Conservation (phyloP, 2,329 filamentous ascomycete species). For the Calycina herbarum region DNA sequence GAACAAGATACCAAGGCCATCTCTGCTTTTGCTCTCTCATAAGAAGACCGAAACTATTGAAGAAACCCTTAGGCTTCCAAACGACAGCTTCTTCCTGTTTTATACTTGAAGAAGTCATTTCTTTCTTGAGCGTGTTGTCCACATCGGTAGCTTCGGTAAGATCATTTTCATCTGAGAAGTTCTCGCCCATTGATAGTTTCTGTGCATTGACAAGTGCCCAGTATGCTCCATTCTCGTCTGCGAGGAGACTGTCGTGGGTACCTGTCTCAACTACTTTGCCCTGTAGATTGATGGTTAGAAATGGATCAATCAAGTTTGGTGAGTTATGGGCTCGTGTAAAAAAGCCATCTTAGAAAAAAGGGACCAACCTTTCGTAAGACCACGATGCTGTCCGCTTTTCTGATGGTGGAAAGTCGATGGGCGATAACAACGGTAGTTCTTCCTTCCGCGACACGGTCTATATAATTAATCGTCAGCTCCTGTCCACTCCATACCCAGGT, state of each 20-base stretch:
- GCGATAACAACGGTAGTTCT: conserved; percentile 64
- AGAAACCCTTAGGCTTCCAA: conserved; percentile 44
- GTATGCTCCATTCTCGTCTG: conserved; percentile 60
- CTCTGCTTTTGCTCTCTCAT: conserved; percentile 55
- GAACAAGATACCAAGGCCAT: conserved; percentile 52
- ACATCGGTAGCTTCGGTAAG: conserved; percentile 23
- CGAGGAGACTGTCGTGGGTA: conserved; percentile 70
- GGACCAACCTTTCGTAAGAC: conserved; percentile 81
- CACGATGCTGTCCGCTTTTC: conserved; percentile 75
- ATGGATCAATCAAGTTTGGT: conserved; percentile 38
- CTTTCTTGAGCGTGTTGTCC: conserved; percentile 23
- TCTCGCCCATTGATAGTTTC: conserved; percentile 34
- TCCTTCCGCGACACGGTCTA: conserved; percentile 54
- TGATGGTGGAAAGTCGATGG: conserved; percentile 70
- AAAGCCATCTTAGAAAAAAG: conserved; percentile 56
- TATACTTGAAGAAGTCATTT: conserved; percentile 28
- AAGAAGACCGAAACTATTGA: conserved; percentile 53
- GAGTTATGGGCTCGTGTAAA: background rate
- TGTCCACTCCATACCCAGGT: background rate
- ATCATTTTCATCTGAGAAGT: conserved; percentile 29
- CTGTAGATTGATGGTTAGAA: conserved; percentile 34
- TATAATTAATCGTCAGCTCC: background rate
- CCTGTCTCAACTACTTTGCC: conserved; percentile 74
- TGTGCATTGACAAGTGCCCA: conserved; percentile 66
- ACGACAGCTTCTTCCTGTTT: conserved; percentile 23